phyloP scores from a whole-genome alignment of 176 grass and related monocot genomes.

The Puya raimondii region DNA sequence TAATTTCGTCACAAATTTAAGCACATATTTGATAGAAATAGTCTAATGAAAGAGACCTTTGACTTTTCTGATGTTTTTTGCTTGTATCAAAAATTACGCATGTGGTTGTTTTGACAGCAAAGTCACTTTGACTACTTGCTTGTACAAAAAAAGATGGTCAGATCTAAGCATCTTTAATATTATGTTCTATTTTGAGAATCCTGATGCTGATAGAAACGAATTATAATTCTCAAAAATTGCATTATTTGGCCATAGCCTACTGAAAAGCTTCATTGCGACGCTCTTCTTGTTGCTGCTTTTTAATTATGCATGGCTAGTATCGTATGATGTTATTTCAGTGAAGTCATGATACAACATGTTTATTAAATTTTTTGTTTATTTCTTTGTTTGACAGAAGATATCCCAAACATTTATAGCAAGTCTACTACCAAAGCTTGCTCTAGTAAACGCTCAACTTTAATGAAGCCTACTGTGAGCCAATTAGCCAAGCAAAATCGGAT shows the following conservation, averaged over 20 bases:
- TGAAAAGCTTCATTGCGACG: not conserved
- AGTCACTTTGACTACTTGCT: too few relatives aligned
- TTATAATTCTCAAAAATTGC: not conserved
- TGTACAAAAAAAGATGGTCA: too few relatives aligned
- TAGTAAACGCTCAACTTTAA: constrained; percentile 56
- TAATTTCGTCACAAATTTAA: too few relatives aligned
- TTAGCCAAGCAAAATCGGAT: constrained; percentile 59
- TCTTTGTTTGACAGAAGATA: constrained; percentile 18
- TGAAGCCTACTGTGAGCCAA: constrained; percentile 91
- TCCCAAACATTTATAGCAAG: constrained; percentile 17
- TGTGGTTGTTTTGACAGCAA: too few relatives aligned
- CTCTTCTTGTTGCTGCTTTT: not conserved
- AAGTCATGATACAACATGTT: too few relatives aligned
- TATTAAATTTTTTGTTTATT: too few relatives aligned
- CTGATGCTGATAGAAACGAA: not conserved
- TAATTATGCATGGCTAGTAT: constrained; percentile 23
- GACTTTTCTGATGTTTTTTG: too few relatives aligned
- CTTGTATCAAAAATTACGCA: too few relatives aligned
- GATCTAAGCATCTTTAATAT: too few relatives aligned
- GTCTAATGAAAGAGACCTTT: too few relatives aligned
- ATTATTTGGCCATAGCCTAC: not conserved
- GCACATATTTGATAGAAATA: too few relatives aligned
- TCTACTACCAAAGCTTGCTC: constrained; percentile 28
- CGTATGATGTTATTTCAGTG: not conserved
- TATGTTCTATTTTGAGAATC: too few relatives aligned